phyloP scores from a whole-genome alignment of 176 grass and related monocot species.

The Cenchrus purpureus region DNA sequence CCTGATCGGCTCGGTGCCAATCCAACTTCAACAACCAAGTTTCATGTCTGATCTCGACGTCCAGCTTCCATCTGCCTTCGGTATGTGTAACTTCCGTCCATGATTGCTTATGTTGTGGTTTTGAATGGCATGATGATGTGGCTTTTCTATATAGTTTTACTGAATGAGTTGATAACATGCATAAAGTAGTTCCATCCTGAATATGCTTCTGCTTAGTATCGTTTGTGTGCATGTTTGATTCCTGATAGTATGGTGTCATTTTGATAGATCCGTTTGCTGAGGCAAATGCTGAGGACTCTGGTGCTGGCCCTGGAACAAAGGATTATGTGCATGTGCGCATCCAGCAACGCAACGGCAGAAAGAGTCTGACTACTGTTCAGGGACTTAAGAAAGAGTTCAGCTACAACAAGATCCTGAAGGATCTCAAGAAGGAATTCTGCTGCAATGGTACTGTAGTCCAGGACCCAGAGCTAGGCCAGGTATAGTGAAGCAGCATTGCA shows the following conservation, averaged over 20 bases:
- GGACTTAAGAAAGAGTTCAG: constrained; percentile 77
- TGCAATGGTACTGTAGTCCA: constrained; percentile 87
- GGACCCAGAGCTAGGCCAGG: constrained; percentile 75
- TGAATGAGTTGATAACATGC: not conserved
- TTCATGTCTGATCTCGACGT: constrained; percentile 91
- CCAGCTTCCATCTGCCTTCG: constrained; percentile 70
- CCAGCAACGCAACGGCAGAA: constrained; percentile 84
- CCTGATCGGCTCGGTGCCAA: constrained; percentile 35
- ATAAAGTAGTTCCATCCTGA: not conserved
- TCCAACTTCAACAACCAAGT: constrained; percentile 58
- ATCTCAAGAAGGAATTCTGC: constrained; percentile 89
- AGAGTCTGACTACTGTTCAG: constrained; percentile 84
- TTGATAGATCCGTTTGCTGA: constrained; percentile 68
- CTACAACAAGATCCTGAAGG: constrained; percentile 84
- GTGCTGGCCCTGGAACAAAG: constrained; percentile 66
- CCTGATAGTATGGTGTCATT: not conserved
- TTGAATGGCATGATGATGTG: not conserved
- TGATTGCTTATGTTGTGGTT: not conserved
- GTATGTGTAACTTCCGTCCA: constrained; percentile 13
- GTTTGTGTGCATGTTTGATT: not conserved
- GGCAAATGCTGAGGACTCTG: constrained; percentile 79
- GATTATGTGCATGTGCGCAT: constrained; percentile 88
- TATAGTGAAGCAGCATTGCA: not conserved
- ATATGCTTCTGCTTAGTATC: not conserved
- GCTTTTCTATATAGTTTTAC: not conserved